Base-by-base conservation (phyloP, 305 asterid genomes). In the Solanum chacoense region DNA sequence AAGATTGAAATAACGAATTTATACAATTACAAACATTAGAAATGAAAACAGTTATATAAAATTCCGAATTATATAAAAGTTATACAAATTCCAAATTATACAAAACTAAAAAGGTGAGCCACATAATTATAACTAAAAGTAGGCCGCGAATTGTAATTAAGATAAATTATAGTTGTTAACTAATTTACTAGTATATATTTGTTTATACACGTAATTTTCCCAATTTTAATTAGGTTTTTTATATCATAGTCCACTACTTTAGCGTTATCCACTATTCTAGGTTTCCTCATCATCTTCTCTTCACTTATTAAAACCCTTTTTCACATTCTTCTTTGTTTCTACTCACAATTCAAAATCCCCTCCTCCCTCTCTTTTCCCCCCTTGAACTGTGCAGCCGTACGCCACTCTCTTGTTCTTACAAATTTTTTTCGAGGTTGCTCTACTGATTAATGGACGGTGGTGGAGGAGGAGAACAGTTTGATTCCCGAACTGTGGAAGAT, bases 391-490 rank as follows among this genome's bases (percentile, higher is more conserved):
- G 18, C 74, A 67, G 74, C 74, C 32, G 74, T 67, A 67, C 74
- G 32, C 74, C 29, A 24, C 14, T 67, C 16, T 11, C 74, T 5
- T 67, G 24, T 24, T 11, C 32, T 26, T 67, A 6, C 32, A 13
- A 78, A 78, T 22, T 78, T 78, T 4, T 63, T 7, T 78, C 14
- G 18, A 34, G 29, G 20, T 6, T n/a, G 26, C 6, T 28, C 3
- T 11, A 2, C 31, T 24, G 32, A 5, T 45, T 28, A 83, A 83
- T 83, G 87, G 73, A 83, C 89, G 96, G 95, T 86, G 89, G 94
- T 79, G 92, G 93, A 79, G 85, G 12, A 45, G 86, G 72, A 83
- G 87, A 50, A 71, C 36, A 75, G 78, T 85, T 35, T 55, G 86
- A 77, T 63, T 88, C 90, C 7, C 63, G 90, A 1, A 89, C 89